Conservation (phyloP, 1,284 basidiomycete species). For the Neonothopanus nambi region DNA sequence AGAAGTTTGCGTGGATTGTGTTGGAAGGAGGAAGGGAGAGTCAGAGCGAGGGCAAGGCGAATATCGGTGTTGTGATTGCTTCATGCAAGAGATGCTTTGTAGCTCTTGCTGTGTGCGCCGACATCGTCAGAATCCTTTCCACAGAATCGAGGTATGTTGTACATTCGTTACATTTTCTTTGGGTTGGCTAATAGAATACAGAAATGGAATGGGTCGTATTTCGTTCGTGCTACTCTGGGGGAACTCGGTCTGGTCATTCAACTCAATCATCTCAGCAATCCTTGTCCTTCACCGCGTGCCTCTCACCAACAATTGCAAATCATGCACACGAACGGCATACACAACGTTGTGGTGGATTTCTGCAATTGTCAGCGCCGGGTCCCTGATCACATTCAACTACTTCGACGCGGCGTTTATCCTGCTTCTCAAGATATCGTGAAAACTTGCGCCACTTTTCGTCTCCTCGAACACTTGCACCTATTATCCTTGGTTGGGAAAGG, state of each 20-base stretch:
- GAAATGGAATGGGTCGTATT: not conserved
- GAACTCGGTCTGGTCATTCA: constrained; percentile 1
- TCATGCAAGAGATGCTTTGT: not conserved
- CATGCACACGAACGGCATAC: constrained; percentile 3
- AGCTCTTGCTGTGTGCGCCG: not conserved
- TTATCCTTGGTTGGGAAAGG: constrained; percentile 21
- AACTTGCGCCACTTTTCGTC: constrained; percentile 27
- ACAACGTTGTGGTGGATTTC: not conserved
- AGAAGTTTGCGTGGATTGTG: not conserved
- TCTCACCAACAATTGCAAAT: not conserved
- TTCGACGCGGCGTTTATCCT: constrained; percentile 26
- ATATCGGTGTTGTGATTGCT: not conserved
- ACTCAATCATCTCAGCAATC: not conserved
- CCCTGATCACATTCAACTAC: constrained; percentile 22
- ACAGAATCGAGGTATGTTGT: not conserved
- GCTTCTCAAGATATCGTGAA: constrained; percentile 24
- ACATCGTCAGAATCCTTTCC: not conserved
- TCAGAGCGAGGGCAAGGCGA: too few species aligned
- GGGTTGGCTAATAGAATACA: not conserved
- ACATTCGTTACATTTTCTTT: not conserved
- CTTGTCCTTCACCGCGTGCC: not conserved
- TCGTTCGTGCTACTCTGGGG: not conserved
- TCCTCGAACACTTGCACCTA: constrained; percentile 28
- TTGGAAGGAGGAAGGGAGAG: not conserved
- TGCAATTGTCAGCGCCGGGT: not conserved